A percentile compares a stretch with the other conserved stretches of the same genome.
Evolutionary conservation across 2,329 filamentous ascomycete species (phyloP).

Genomic region (Pseudogymnoascus sp.): DNA sequence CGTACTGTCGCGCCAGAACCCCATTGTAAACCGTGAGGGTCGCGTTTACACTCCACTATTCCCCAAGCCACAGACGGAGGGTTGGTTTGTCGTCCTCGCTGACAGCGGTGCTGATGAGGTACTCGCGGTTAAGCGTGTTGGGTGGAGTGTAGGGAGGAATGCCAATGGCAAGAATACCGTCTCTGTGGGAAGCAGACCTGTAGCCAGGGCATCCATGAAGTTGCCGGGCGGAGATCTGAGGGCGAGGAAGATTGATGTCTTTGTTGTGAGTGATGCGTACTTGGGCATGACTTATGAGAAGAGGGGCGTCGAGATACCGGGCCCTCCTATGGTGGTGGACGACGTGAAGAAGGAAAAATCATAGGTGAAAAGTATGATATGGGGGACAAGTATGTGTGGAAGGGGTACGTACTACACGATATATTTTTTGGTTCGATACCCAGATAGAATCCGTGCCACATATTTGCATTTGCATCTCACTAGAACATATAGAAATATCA

Average conservation of each 20-base stretch:
- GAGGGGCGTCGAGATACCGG: constrained; percentile 24
- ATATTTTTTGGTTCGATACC: not conserved
- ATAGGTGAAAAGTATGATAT: not conserved
- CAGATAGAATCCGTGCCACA: not conserved
- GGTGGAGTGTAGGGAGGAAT: constrained; percentile 47
- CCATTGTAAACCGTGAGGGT: constrained; percentile 53
- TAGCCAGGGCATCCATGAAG: constrained; percentile 49
- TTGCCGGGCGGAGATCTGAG: constrained; percentile 42
- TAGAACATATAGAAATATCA: not conserved
- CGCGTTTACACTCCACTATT: constrained; percentile 81
- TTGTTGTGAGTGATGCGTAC: constrained; percentile 81
- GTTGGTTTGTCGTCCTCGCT: constrained; percentile 78
- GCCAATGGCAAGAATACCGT: constrained; percentile 23
- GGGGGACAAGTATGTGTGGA: not conserved
- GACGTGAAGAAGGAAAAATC: constrained; percentile 14
- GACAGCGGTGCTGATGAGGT: constrained; percentile 63
- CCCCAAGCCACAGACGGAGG: constrained; percentile 89
- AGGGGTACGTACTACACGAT: not conserved
- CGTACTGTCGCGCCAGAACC: constrained; percentile 57
- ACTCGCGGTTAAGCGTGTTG: constrained; percentile 75
- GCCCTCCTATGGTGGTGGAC: constrained; percentile 14
- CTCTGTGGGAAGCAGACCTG: constrained; percentile 38
- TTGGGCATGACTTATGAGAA: constrained; percentile 53
- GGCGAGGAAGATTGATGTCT: constrained; percentile 59
- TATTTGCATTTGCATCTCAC: not conserved